Evolutionary conservation across 345 rosid genomes (phyloP).

Genomic region (Aquilaria sinensis): DNA sequence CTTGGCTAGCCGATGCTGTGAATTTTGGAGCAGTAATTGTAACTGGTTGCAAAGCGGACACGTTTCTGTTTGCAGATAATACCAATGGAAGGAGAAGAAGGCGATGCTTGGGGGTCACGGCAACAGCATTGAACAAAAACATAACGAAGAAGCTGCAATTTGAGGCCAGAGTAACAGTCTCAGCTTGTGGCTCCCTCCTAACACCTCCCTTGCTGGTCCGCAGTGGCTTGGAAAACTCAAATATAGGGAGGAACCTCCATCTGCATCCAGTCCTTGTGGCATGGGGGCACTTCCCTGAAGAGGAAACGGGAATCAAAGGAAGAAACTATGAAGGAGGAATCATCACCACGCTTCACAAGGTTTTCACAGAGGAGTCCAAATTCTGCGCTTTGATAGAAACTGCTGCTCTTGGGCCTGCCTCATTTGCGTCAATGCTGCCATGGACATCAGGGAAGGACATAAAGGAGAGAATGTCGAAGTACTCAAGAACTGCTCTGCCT

Average conservation of each 20-base stretch:
- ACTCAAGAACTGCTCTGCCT: constrained; percentile 43
- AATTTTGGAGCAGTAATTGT: constrained; percentile 43
- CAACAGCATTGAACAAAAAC: constrained; percentile 25
- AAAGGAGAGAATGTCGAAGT: constrained; percentile 51
- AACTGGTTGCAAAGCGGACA: constrained; percentile 53
- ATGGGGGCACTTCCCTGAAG: constrained; percentile 68
- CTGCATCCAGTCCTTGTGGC: constrained; percentile 53
- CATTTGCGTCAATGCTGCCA: constrained; percentile 41
- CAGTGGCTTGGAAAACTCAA: constrained; percentile 47
- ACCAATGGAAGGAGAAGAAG: constrained; percentile 13
- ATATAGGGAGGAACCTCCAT: constrained; percentile 59
- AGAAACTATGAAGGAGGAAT: constrained; percentile 55
- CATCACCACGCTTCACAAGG: constrained; percentile 49
- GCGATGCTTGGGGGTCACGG: constrained; percentile 54
- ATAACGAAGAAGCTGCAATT: constrained; percentile 39
- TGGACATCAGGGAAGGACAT: constrained; percentile 64
- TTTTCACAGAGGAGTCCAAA: constrained; percentile 30
- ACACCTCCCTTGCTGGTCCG: constrained; percentile 63
- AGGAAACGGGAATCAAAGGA: constrained; percentile 26
- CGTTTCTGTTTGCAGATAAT: constrained; percentile 29
- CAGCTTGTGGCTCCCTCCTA: constrained; percentile 57
- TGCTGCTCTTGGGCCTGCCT: constrained; percentile 56
- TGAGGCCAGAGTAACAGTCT: constrained; percentile 53
- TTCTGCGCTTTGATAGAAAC: constrained; percentile 49
- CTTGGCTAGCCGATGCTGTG: constrained; percentile 71